Evolutionary conservation across 1,139 yeast species (phyloP).

Genomic region (Yarrowia galli): DNA sequence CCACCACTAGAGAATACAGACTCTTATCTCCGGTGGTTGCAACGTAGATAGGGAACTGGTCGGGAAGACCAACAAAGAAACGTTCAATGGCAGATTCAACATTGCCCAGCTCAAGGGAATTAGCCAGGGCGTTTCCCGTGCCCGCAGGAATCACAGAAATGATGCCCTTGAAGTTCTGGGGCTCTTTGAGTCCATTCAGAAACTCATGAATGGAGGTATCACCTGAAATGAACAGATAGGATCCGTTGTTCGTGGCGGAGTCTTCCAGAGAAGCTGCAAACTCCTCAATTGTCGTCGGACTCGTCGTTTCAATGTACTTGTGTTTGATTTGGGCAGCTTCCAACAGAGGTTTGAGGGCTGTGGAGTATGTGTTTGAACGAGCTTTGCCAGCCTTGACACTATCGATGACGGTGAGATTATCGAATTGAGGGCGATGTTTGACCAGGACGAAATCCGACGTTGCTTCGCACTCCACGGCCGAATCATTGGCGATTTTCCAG

Average conservation of each 20-base stretch:
- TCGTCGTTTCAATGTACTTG: conserved; percentile 51
- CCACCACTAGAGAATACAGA: conserved; percentile 67
- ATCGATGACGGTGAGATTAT: conserved; percentile 50
- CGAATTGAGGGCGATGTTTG: conserved; percentile 42
- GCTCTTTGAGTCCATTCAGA: conserved; percentile 54
- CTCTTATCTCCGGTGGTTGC: conserved; percentile 26
- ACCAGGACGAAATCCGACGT: not conserved
- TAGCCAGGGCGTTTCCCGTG: conserved; percentile 82
- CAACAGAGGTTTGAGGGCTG: conserved; percentile 49
- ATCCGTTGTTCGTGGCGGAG: conserved; percentile 52
- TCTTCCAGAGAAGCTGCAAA: conserved; percentile 45
- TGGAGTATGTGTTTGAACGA: conserved; percentile 47
- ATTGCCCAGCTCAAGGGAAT: conserved; percentile 61
- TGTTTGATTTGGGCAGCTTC: conserved; percentile 49
- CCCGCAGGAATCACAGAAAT: conserved; percentile 77
- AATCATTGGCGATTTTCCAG: conserved; percentile 22
- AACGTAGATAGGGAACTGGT: conserved; percentile 3
- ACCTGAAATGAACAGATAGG: conserved; percentile 69
- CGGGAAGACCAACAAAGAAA: not conserved
- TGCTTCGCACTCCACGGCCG: conserved; percentile 9
- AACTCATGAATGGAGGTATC: conserved; percentile 87
- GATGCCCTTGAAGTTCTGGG: conserved; percentile 43
- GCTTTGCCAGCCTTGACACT: conserved; percentile 49
- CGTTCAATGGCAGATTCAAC: conserved; percentile 43
- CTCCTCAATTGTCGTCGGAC: conserved; percentile 47